Percentiles rank a stretch among this genome's conserved stretches.
phyloP scores from a whole-genome alignment of 257 asterid genomes.

The Solanum virginianum region DNA sequence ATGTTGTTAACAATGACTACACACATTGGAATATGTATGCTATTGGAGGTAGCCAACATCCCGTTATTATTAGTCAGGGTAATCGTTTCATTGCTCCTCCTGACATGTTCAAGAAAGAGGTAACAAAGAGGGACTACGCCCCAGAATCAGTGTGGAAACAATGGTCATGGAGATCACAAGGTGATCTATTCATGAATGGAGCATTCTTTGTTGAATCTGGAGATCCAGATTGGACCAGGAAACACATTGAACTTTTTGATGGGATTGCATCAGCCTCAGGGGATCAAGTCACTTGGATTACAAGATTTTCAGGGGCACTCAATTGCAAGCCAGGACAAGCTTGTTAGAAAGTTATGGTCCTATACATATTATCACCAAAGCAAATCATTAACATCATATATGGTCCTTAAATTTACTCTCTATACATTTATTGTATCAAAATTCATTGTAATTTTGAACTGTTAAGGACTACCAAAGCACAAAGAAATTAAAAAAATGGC shows the following conservation, averaged over 20 bases:
- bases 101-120: constrained; percentile 32
- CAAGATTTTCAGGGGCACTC: constrained; percentile 47
- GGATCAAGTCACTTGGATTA: constrained; percentile 24
- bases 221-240: constrained; percentile 30
- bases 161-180: constrained; percentile 91
- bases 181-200: constrained; percentile 55
- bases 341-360: constrained; percentile 17
- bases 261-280: constrained; percentile 26
- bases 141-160: constrained; percentile 36
- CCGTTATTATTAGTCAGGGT: constrained; percentile 82
- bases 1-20: constrained; percentile 83
- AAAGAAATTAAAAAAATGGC: background rate
- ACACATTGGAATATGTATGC: constrained; percentile 97
- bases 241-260: constrained; percentile 45
- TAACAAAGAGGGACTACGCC: constrained; percentile 64
- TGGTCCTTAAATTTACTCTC: background rate
- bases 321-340: constrained; percentile 33
- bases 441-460: background rate
- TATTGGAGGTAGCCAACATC: constrained; percentile 73
- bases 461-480: background rate
- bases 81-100: constrained; percentile 77
- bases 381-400: background rate
- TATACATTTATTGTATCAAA: background rate
- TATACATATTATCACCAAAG: background rate
- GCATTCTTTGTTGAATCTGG: constrained; percentile 74